Evolutionary conservation across 2,329 filamentous ascomycete species (phyloP), one percentile per base, ranked within the genome.

Genomic region (Penicillium paneum): DNA sequence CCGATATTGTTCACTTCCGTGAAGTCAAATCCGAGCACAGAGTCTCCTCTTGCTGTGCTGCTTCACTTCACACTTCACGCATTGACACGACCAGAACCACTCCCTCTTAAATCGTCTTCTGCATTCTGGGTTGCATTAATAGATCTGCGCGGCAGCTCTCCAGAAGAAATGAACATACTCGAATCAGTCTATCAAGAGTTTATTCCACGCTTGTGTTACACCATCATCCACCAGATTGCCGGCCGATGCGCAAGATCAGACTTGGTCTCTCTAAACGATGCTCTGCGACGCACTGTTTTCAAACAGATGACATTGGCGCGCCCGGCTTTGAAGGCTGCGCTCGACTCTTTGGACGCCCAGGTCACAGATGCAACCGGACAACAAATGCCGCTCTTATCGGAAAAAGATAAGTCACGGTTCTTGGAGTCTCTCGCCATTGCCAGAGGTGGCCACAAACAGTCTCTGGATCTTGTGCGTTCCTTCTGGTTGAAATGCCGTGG

Each of bases 401-500:
- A 64, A 13, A 70, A 74, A 42, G 74, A 75, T 26, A 68, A 73
- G 40, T 71, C 74, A 32, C 67, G 73, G 24, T 77, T 78, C 54
- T 54, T 78, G 47, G 68, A 72, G 5, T 71, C 72, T 21, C 59
- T 78, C 5, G 59, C 74, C 21, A 64, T 67, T 39, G 68, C 74
- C 26, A 65, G 76, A 49, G 75, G 75, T 38, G 66, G 67, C 24
- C 65, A 61, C 50, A 48, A 70, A 42, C 69, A 68, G 32, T 77
- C 76, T 5, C 65, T 68, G 48, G 68, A 74, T 34, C 55, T 76
- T 53, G 71, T 74, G 17, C 72, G 70, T 29, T 61, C 71, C 2
- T 77, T 78, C 53, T 78, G 76, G 76, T 57, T 78, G 21, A 71
- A 71, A 51, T 78, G 75, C 57, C 71, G 74, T 21, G 76, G 76